Percentiles rank a stretch among this genome's conserved stretches.
These are phyloP conservation scores for Paralagenidium karlingii DNA, from an alignment of 352 stramenopile genomes.

Conservation along the genomic window DNA sequence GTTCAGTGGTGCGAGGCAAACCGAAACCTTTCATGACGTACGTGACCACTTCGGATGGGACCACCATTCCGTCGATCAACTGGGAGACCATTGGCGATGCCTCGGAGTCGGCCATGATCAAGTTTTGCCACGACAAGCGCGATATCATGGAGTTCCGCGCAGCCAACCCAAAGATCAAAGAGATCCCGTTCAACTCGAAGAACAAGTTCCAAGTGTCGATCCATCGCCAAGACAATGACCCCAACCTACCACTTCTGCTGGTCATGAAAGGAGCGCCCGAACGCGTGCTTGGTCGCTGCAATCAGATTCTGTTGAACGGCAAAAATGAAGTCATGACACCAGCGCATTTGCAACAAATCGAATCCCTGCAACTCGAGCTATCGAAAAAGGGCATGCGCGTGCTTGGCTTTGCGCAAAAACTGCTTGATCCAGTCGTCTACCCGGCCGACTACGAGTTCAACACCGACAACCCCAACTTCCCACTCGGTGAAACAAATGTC, in stretches of 20 bases:
- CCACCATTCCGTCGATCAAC: slow-evolving; percentile 9
- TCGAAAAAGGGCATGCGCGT: slow-evolving; percentile 66
- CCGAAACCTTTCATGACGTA: slow-evolving; percentile 48
- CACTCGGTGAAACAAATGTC: slow-evolving; percentile 71
- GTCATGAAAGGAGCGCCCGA: slow-evolving; percentile 96
- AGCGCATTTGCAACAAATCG: slow-evolving; percentile 74
- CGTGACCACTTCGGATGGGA: slow-evolving; percentile 20
- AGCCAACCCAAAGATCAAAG: slow-evolving; percentile 59
- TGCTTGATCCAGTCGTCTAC: slow-evolving; percentile 37
- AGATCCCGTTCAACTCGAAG: slow-evolving; percentile 77
- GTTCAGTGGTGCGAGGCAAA: slow-evolving; percentile 25
- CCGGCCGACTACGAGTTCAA: slow-evolving; percentile 51
- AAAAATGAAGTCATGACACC: slow-evolving; percentile 83
- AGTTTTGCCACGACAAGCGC: slow-evolving; percentile 64
- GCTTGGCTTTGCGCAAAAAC: slow-evolving; percentile 51
- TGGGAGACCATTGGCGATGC: slow-evolving; percentile 62
- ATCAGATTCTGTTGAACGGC: slow-evolving; percentile 48
- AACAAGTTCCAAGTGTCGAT: slow-evolving; percentile 82
- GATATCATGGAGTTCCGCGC: slow-evolving; percentile 60
- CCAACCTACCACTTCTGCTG: slow-evolving; percentile 40
- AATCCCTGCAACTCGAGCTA: slow-evolving; percentile 26
- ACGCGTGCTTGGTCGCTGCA: slow-evolving; percentile 86
- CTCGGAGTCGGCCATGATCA: slow-evolving; percentile 78
- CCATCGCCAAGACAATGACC: slow-evolving; percentile 68
- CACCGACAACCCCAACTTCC: slow-evolving; percentile 77